Evolutionary conservation across 192 early-diverging fungal genomes (phyloP), one percentile per base, ranked within the genome.

Genomic region (Podila minutissima): DNA sequence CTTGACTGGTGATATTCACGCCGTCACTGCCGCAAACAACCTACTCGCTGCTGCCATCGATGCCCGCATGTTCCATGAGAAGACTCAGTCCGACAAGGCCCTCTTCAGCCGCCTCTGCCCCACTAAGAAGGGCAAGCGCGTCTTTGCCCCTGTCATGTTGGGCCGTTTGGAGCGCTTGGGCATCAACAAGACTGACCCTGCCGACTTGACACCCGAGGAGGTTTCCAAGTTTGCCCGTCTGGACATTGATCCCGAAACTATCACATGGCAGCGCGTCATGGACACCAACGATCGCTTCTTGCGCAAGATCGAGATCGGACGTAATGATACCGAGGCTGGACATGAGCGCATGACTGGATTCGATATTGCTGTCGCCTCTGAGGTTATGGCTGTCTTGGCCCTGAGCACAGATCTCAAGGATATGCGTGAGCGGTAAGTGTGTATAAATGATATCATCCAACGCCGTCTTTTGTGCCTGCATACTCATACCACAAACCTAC

Each of bases 1-100:
- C 66, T 88, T 99, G 87, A 99, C 98, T 6, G 98, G 98, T 57
- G 98, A 99, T 86, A 97, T 98, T 79, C 98, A 99, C 75, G 98
- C 98, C 33, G 95, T 99, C 65, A 92, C 95, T 9, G 98, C 98
- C 3, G 96, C 98, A 58, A 99, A 97, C 89, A 99, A 99, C 86
- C 86, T 99, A 64, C 66, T 83, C 83, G 98, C 98, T 8, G 97
- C 98, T 20, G 97, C 97, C 15, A 98, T 99, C 77, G 98, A 99
- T 82, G 96, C 98, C 1, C 89, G 98, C 35, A 94, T 94, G 84
- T 98, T 99, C 92, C 98, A 99, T 85, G 98, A 99, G 84, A 87
- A 92, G 20, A 17, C 29, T 5, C 83, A 82, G 73, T 75, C 81
- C 32, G 70, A 84, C 62, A 76, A 82, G 83, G 95, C 95, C 32